phyloP scores from a whole-genome alignment of 805 yeast genomes.

The Wickerhamomyces rabaulensis region DNA sequence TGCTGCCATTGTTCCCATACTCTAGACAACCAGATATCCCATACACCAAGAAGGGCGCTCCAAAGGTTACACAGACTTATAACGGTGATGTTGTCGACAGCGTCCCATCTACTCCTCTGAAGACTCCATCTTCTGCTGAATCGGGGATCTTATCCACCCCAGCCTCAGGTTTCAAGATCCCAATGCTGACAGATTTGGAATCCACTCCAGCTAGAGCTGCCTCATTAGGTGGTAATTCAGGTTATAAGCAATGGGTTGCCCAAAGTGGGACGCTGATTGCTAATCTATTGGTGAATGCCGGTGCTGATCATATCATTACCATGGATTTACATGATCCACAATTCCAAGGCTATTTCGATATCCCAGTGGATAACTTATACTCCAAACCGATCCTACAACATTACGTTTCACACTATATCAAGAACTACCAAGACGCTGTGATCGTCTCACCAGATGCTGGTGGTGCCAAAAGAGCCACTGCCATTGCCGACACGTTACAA shows the following conservation, averaged over 20 bases:
- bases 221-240: slow-evolving; percentile 36
- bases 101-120: slow-evolving; percentile 38
- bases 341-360: slow-evolving; percentile 94
- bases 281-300: slow-evolving; percentile 80
- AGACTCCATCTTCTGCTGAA: slow-evolving; percentile 2
- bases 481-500: slow-evolving; percentile 85
- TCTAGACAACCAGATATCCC: slow-evolving; percentile 95
- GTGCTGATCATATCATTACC: slow-evolving; percentile 94
- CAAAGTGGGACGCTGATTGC: slow-evolving; percentile 93
- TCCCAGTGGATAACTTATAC: slow-evolving; percentile 92
- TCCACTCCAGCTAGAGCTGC: neutral
- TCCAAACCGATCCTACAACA: slow-evolving; percentile 84
- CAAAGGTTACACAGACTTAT: slow-evolving; percentile 23
- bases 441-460: slow-evolving; percentile 98
- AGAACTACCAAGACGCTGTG: slow-evolving; percentile 78
- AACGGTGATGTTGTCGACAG: slow-evolving; percentile 35
- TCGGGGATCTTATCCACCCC: neutral
- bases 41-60: slow-evolving; percentile 72
- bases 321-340: slow-evolving; percentile 98
- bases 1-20: slow-evolving; percentile 92
- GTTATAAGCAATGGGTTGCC: slow-evolving; percentile 92
- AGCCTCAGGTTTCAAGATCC: slow-evolving; percentile 10
- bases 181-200: slow-evolving; percentile 9
- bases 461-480: slow-evolving; percentile 96
- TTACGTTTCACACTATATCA: slow-evolving; percentile 72